Conservation (phyloP, 169 alveolate genomes). For the Nephromyces sp. region DNA sequence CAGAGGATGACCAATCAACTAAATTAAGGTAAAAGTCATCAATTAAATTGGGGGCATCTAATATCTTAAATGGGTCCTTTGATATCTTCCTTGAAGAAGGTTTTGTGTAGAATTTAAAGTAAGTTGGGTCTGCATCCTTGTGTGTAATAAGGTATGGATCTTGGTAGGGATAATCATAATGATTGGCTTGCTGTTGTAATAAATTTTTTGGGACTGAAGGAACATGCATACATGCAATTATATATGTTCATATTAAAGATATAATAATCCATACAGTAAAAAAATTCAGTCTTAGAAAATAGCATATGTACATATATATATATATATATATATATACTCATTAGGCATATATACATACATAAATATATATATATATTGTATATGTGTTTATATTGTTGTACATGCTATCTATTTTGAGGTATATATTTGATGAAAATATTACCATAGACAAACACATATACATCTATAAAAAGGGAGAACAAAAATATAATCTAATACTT, state of each 20-base stretch:
- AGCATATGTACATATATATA: too few species aligned
- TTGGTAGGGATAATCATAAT: neutral
- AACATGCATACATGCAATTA: neutral
- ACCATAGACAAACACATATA: too few species aligned
- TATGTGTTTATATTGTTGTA: too few species aligned
- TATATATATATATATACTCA: too few species aligned
- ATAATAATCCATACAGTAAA: neutral
- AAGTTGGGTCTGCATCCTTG: neutral
- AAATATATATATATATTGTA: too few species aligned
- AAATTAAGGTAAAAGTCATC: slow-evolving; percentile 80
- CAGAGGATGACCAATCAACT: slow-evolving; percentile 45
- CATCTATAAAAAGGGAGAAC: too few species aligned
- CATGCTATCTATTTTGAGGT: too few species aligned
- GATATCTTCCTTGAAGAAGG: neutral
- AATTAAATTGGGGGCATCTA: slow-evolving; percentile 70
- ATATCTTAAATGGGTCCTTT: slow-evolving; percentile 18
- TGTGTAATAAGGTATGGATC: neutral
- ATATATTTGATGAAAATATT: too few species aligned
- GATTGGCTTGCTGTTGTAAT: neutral
- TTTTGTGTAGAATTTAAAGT: neutral
- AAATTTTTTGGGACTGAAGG: neutral
- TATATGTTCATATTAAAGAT: neutral
- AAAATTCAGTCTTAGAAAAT: too few species aligned
- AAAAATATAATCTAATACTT: too few species aligned
- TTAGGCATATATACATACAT: too few species aligned